A percentile compares a stretch with the other conserved stretches of the same genome.
Evolutionary conservation across 768 basidiomycete species (phyloP).

Genomic region (button mushroom (Agaricus bisporus)): DNA sequence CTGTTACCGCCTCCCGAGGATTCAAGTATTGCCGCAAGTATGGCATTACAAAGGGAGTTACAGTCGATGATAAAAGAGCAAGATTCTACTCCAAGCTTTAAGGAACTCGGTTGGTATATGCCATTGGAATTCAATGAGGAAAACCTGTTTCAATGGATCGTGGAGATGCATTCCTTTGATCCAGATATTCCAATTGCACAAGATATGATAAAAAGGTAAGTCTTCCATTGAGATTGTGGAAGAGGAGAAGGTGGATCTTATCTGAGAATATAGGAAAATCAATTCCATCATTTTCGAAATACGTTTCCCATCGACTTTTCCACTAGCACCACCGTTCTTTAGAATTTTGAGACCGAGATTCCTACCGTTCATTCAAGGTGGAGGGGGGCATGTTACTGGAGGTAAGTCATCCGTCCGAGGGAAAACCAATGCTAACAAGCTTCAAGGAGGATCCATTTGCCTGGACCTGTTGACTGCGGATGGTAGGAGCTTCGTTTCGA

Average conservation of each 20-base stretch:
- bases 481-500: conserved; percentile 29
- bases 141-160: conserved; percentile 68
- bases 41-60: conserved; percentile 57
- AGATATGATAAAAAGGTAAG: conserved; percentile 47
- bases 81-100: conserved; percentile 33
- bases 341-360: conserved; percentile 70
- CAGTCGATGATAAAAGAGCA: conserved; percentile 58
- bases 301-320: conserved; percentile 60
- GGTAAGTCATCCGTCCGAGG: conserved; percentile 24
- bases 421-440: not conserved
- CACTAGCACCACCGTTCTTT: conserved; percentile 70
- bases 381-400: conserved; percentile 64
- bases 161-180: conserved; percentile 71
- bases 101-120: conserved; percentile 67
- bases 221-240: conserved; percentile 5
- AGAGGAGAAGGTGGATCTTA: not conserved
- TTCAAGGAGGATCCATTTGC: conserved; percentile 61
- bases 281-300: conserved; percentile 71
- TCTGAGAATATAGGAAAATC: conserved; percentile 32
- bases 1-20: conserved; percentile 58
- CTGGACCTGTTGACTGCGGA: conserved; percentile 67
- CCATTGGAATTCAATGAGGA: conserved; percentile 59
- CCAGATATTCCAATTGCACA: conserved; percentile 50
- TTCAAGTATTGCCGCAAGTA: conserved; percentile 46
- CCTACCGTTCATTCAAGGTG: conserved; percentile 63